phyloP scores from a whole-genome alignment of 1,139 yeast species.

The Saccharomyces hybrid region DNA sequence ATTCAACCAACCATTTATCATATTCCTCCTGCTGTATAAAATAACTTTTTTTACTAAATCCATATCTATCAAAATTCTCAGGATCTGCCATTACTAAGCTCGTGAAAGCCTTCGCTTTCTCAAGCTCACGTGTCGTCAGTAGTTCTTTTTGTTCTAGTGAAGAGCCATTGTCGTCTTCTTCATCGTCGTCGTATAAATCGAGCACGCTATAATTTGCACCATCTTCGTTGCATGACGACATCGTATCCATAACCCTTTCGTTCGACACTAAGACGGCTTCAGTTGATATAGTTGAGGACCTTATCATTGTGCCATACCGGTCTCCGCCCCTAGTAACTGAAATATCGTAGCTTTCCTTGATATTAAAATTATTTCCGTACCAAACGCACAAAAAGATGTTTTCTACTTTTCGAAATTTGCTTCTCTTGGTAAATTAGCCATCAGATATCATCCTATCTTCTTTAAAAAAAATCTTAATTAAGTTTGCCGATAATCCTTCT shows the following conservation, averaged over 20 bases:
- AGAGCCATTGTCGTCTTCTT: background rate
- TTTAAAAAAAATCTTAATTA: background rate
- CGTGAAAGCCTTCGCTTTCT: background rate
- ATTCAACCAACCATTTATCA: conserved; percentile 62
- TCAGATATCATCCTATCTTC: too few species aligned
- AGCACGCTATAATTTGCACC: conserved; percentile 14
- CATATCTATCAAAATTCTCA: conserved; percentile 64
- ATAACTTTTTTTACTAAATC: conserved; percentile 62
- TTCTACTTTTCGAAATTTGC: background rate
- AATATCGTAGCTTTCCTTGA: background rate
- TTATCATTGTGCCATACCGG: background rate
- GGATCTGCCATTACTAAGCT: conserved; percentile 29
- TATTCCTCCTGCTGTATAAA: conserved; percentile 47
- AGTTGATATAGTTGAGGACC: background rate
- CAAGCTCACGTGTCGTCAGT: background rate
- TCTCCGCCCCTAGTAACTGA: background rate
- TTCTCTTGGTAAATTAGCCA: too few species aligned
- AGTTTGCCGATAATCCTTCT: too few species aligned
- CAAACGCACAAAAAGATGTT: background rate
- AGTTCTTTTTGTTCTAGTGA: background rate
- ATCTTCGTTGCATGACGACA: conserved; percentile 6
- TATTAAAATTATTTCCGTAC: background rate
- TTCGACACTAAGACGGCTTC: background rate
- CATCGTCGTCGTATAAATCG: conserved; percentile 12
- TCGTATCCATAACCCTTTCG: conserved; percentile 3